Conservation (phyloP, 345 rosid genomes). For the Rhodamnia argentea region DNA sequence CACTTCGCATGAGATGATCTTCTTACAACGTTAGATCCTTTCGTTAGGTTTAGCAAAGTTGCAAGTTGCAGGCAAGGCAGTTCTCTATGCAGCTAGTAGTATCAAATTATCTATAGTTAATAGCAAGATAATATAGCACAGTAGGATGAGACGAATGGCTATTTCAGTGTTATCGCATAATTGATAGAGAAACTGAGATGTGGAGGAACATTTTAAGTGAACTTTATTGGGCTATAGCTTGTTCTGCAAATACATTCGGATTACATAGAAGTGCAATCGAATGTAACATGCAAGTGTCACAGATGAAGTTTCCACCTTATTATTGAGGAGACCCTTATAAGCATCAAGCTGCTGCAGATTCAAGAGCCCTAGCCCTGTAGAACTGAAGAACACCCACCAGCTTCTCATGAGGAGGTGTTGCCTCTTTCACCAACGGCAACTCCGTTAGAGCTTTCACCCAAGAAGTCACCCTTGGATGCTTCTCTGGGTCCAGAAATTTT, state of each 20-base stretch:
- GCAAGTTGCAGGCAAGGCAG: no score
- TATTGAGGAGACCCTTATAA: background rate
- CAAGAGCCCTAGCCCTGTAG: conserved; percentile 2
- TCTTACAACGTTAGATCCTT: no score
- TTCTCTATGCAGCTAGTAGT: no score
- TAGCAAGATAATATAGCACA: background rate
- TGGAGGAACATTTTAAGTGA: background rate
- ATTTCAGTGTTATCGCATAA: background rate
- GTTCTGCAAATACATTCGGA: background rate
- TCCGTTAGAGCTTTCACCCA: conserved; percentile 16
- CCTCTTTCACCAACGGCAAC: conserved; percentile 14
- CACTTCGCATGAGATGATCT: background rate
- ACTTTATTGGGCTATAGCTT: background rate
- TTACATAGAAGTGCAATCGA: background rate
- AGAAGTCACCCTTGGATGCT: conserved; percentile 8
- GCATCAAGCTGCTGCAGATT: background rate
- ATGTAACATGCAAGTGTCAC: background rate
- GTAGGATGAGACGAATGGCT: background rate
- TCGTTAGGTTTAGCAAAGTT: no score
- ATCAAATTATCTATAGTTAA: background rate
- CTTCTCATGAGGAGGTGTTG: conserved; percentile 7
- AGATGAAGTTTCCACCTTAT: background rate
- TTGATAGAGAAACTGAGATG: background rate
- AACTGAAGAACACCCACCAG: background rate
- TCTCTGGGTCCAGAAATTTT: conserved; percentile 9